Percentiles rank a stretch among this genome's conserved stretches.
Evolutionary conservation across 768 basidiomycete species (phyloP).

Genomic region (Boletus tylopilopsis): DNA sequence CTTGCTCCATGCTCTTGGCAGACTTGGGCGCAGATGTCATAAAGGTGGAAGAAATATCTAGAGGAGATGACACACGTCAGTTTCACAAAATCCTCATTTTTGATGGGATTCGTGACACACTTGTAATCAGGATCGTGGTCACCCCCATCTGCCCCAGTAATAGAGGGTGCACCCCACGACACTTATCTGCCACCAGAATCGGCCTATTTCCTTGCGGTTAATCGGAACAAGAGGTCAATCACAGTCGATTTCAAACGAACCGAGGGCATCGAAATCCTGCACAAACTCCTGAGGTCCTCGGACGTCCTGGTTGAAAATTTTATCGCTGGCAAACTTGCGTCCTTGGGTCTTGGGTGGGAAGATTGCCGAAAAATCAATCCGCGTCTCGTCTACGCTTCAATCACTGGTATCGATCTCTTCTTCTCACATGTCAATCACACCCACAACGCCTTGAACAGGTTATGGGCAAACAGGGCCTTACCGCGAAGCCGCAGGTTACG

Average conservation of each 20-base stretch:
- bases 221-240: slow-evolving; percentile 86
- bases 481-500: slow-evolving; percentile 79
- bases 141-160: slow-evolving; percentile 55
- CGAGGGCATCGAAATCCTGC: slow-evolving; percentile 73
- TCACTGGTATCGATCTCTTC: slow-evolving; percentile 58
- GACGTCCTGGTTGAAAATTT: slow-evolving; percentile 93
- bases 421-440: background rate
- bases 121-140: slow-evolving; percentile 53
- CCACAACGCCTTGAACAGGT: slow-evolving; percentile 36
- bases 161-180: slow-evolving; percentile 46
- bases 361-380: slow-evolving; percentile 77
- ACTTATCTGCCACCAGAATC: slow-evolving; percentile 81
- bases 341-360: slow-evolving; percentile 84
- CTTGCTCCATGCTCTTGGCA: slow-evolving; percentile 89
- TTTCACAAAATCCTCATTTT: slow-evolving; percentile 9
- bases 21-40: slow-evolving; percentile 92
- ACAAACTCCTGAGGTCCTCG: slow-evolving; percentile 63
- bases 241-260: slow-evolving; percentile 84
- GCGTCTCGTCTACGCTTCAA: slow-evolving; percentile 79
- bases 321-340: slow-evolving; percentile 77
- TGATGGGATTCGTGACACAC: slow-evolving; percentile 13
- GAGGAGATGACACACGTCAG: slow-evolving; percentile 88
- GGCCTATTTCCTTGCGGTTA: slow-evolving; percentile 87
- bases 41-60: slow-evolving; percentile 78
- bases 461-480: slow-evolving; percentile 92